Conservation (phyloP, 2,329 filamentous ascomycete genomes). For the Zymoseptoria brevis region DNA sequence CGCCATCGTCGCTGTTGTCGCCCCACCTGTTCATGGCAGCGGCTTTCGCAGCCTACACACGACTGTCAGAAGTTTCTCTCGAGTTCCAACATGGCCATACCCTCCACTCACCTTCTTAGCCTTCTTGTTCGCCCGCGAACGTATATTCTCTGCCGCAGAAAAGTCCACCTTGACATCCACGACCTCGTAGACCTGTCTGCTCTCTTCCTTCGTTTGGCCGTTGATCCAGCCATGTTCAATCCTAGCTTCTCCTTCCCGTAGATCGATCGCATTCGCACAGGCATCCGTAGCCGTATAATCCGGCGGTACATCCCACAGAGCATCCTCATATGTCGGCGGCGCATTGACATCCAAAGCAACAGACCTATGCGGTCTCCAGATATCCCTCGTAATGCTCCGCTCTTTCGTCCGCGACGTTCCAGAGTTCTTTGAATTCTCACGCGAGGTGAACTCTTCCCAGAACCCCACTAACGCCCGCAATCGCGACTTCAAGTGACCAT, state of each 20-base stretch:
- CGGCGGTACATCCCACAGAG: constrained; percentile 36
- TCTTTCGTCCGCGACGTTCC: neutral
- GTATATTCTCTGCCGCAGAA: constrained; percentile 43
- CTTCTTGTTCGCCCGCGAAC: constrained; percentile 48
- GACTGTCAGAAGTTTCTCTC: neutral
- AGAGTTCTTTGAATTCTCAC: constrained; percentile 4
- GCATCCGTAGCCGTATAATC: constrained; percentile 34
- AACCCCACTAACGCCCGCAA: constrained; percentile 20
- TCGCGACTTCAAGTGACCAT: constrained; percentile 28
- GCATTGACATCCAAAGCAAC: constrained; percentile 7
- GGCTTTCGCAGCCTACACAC: constrained; percentile 24
- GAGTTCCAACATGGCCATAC: neutral
- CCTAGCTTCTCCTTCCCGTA: constrained; percentile 2
- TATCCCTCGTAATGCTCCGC: neutral
- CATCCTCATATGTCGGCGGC: constrained; percentile 40
- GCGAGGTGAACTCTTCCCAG: constrained; percentile 13
- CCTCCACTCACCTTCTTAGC: constrained; percentile 29
- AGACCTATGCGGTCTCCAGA: neutral
- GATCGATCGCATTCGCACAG: constrained; percentile 9
- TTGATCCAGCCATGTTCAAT: neutral
- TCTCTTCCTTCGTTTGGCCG: neutral
- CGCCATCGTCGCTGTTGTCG: constrained; percentile 41
- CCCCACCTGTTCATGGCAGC: constrained; percentile 35
- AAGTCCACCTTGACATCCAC: constrained; percentile 48
- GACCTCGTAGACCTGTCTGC: constrained; percentile 5